Conservation (phyloP, 2,329 filamentous ascomycete genomes). For the Cladosporium oxysporum region DNA sequence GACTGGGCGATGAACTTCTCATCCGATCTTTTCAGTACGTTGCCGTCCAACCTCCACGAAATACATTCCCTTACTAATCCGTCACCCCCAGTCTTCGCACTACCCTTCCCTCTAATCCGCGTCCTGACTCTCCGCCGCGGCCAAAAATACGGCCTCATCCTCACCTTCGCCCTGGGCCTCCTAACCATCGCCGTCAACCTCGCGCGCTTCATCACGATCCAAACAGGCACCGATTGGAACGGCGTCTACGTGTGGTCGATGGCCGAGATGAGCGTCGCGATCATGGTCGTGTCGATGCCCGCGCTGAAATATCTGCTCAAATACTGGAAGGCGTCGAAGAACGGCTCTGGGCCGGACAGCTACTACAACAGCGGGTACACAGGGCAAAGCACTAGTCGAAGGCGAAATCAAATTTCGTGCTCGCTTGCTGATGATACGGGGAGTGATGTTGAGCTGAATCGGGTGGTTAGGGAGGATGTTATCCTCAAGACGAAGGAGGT, state of each 20-base stretch:
- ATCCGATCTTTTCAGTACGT: constrained; percentile 4
- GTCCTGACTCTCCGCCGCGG: background rate
- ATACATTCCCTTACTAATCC: background rate
- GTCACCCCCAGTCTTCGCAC: background rate
- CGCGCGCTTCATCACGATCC: constrained; percentile 7
- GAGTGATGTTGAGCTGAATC: constrained; percentile 11
- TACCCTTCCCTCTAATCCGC: background rate
- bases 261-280: constrained; percentile 14
- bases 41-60: background rate
- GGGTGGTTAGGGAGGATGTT: background rate
- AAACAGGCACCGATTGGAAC: constrained; percentile 3
- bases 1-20: constrained; percentile 15
- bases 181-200: constrained; percentile 10
- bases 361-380: background rate
- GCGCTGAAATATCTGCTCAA: constrained; percentile 6
- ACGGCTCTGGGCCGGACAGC: background rate
- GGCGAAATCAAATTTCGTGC: background rate
- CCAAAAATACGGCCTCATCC: constrained; percentile 3
- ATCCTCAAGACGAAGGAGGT: constrained; percentile 10
- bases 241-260: constrained; percentile 6
- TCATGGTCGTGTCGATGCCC: constrained; percentile 7
- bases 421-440: constrained; percentile 7
- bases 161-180: constrained; percentile 7
- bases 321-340: background rate
- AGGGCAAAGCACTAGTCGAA: background rate